Evolutionary conservation across 1,139 yeast genomes (phyloP).

Genomic region (Blastobotrys petasosporus): DNA sequence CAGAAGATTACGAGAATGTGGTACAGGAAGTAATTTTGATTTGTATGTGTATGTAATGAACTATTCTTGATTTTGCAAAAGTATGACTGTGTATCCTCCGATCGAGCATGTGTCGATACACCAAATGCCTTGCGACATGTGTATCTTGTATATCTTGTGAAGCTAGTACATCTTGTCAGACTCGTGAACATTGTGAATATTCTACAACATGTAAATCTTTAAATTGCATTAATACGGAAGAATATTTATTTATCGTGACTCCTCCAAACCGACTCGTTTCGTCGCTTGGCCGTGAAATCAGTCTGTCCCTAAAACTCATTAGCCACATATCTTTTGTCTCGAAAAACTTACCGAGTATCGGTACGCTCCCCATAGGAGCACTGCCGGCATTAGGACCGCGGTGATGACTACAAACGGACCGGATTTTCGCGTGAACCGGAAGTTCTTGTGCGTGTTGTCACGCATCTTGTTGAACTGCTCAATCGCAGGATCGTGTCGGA

Average conservation of each 20-base stretch:
- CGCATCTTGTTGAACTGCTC: constrained; percentile 34
- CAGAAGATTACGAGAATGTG: constrained; percentile 77
- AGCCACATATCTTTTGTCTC: not conserved
- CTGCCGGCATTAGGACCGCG: constrained; percentile 33
- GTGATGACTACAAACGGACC: constrained; percentile 31
- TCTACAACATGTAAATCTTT: too few species aligned
- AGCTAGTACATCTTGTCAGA: too few species aligned
- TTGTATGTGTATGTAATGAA: not conserved
- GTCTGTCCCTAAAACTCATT: constrained; percentile 22
- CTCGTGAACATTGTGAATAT: too few species aligned
- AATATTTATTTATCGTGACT: constrained; percentile 2
- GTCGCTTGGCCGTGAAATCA: constrained; percentile 29
- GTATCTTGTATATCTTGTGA: too few species aligned
- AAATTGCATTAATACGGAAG: too few species aligned
- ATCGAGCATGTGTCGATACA: too few species aligned
- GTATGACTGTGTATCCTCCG: too few species aligned
- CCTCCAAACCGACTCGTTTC: constrained; percentile 29
- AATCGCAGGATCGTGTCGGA: constrained; percentile 32
- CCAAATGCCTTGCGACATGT: too few species aligned
- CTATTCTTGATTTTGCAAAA: not conserved
- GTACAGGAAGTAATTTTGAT: constrained; percentile 57
- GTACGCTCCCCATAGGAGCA: constrained; percentile 29
- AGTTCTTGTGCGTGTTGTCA: constrained; percentile 29
- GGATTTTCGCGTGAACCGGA: constrained; percentile 29
- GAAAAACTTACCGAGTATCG: constrained; percentile 12